phyloP scores from a whole-genome alignment of 106 monocot species.

The Acorus gramineus region DNA sequence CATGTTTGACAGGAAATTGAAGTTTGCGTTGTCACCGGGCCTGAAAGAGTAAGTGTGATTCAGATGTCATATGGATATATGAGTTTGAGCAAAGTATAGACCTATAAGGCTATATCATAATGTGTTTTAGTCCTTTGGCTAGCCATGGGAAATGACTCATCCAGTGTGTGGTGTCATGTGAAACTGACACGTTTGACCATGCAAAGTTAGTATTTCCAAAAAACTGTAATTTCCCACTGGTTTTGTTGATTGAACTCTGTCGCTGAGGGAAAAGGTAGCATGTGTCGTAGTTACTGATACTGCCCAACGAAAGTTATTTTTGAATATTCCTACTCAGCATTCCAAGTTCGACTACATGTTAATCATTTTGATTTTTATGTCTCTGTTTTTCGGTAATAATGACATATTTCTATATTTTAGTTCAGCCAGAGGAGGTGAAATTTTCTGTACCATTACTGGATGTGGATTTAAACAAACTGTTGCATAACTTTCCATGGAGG shows the following conservation, averaged over 20 bases:
- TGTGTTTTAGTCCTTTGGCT: too few relatives aligned
- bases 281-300: neutral
- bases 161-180: too few relatives aligned
- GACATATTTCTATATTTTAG: slow-evolving; percentile 3
- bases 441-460: slow-evolving; percentile 84
- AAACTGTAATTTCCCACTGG: too few relatives aligned
- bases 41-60: slow-evolving; percentile 51
- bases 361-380: neutral
- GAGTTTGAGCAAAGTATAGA: too few relatives aligned
- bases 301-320: neutral
- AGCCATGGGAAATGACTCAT: too few relatives aligned
- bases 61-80: neutral
- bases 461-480: slow-evolving; percentile 48
- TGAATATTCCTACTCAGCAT: too few relatives aligned
- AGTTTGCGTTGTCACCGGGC: slow-evolving; percentile 45
- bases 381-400: neutral
- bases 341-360: too few relatives aligned
- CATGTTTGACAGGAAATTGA: slow-evolving; percentile 58
- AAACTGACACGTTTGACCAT: too few relatives aligned
- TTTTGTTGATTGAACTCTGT: too few relatives aligned
- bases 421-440: slow-evolving; percentile 64
- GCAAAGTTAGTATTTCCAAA: too few relatives aligned
- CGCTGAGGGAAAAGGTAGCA: too few relatives aligned
- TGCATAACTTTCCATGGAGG: slow-evolving; percentile 59
- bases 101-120: too few relatives aligned